phyloP scores from a whole-genome alignment of 495 filamentous ascomycete genomes.

The Evernia prunastri region DNA sequence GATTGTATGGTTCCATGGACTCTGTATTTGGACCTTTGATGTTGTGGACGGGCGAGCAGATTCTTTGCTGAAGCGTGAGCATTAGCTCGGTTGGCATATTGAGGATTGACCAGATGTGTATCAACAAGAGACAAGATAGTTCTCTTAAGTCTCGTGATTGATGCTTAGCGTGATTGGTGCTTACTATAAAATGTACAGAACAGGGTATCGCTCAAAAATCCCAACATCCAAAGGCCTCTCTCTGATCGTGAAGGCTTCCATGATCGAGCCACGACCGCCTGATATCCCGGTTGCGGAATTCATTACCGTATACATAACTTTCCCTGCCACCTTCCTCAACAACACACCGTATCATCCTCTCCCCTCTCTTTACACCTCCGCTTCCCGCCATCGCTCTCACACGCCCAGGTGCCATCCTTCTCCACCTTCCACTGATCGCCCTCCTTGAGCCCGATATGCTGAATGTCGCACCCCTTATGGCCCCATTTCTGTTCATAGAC shows the following conservation, averaged over 20 bases:
- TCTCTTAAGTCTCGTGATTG: no score
- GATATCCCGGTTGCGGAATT: background rate
- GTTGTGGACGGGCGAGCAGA: no score
- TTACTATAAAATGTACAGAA: background rate
- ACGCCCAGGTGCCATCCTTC: slow-evolving; percentile 33
- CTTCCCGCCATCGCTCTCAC: background rate
- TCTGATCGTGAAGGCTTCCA: background rate
- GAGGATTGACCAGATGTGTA: no score
- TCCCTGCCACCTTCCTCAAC: background rate
- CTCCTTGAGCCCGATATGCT: slow-evolving; percentile 33
- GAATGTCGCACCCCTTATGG: slow-evolving; percentile 47
- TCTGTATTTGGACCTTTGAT: no score
- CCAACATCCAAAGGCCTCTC: background rate
- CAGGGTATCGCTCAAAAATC: background rate
- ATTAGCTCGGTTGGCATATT: no score
- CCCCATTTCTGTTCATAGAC: slow-evolving; percentile 55
- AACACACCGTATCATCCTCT: background rate
- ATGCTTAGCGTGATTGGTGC: background rate
- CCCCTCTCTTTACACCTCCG: slow-evolving; percentile 14
- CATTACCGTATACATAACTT: background rate
- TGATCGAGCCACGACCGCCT: background rate
- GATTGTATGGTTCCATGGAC: background rate
- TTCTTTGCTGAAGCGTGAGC: background rate
- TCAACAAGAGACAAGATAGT: no score
- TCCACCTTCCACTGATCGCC: slow-evolving; percentile 46